phyloP scores from a whole-genome alignment of 352 stramenopile genomes.

The Globisporangium mamillatum region DNA sequence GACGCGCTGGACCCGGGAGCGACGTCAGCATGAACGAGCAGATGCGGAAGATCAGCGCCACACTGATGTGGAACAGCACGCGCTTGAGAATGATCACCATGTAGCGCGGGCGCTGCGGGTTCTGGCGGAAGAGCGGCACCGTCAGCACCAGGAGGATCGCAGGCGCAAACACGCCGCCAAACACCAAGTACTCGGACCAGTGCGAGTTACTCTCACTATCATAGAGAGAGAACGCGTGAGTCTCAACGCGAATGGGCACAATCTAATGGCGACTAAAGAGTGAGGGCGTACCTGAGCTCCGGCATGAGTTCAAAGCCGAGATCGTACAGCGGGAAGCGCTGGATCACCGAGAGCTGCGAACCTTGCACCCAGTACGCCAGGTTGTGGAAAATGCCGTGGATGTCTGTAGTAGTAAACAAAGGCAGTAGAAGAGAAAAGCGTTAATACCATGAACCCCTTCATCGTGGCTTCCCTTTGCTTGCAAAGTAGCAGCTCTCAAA shows the following conservation, averaged over 20 bases:
- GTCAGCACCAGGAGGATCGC: conserved; percentile 65
- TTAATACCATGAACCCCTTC: not conserved
- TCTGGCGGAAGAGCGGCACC: conserved; percentile 61
- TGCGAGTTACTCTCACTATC: conserved; percentile 31
- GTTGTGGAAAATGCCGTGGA: conserved; percentile 85
- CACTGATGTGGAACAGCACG: conserved; percentile 74
- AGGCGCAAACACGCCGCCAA: conserved; percentile 66
- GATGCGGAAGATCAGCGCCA: conserved; percentile 68
- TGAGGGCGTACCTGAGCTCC: conserved; percentile 31
- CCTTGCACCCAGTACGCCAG: conserved; percentile 83
- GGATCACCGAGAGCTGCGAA: conserved; percentile 53
- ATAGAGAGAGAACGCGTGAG: no score
- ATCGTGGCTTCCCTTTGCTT: not conserved
- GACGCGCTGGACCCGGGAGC: conserved; percentile 58
- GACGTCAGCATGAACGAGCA: conserved; percentile 80
- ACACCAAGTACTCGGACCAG: conserved; percentile 78
- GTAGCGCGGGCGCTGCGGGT: conserved; percentile 66
- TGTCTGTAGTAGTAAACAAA: conserved; percentile 31
- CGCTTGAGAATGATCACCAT: conserved; percentile 81
- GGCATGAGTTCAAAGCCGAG: conserved; percentile 73
- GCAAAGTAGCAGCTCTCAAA: no score
- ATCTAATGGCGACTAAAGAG: no score
- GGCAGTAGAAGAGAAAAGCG: not conserved
- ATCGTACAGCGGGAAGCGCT: conserved; percentile 76
- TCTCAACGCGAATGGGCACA: no score